A percentile compares a stretch with the other conserved stretches of the same genome.
Conservation (phyloP, 1,284 basidiomycete genomes). For the Trametes polyzona region DNA sequence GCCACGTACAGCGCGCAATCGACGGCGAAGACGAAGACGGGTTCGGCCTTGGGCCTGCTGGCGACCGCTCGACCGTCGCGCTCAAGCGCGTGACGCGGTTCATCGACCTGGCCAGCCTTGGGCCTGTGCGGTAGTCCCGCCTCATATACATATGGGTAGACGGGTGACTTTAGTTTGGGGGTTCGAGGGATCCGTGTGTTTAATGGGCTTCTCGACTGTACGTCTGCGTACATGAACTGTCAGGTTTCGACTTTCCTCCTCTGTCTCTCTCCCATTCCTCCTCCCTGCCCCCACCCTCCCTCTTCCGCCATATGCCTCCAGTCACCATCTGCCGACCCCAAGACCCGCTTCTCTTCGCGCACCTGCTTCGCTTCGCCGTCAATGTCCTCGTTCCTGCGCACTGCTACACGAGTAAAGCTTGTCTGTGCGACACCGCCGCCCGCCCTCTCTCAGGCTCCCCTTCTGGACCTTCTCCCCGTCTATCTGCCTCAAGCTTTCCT, state of each 20-base stretch:
- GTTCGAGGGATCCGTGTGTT: background rate
- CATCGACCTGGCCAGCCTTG: constrained; percentile 44
- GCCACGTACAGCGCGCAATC: constrained; percentile 57
- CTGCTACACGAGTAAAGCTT: background rate
- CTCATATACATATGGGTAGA: no score
- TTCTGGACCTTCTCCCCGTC: background rate
- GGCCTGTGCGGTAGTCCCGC: constrained; percentile 16
- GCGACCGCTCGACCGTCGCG: constrained; percentile 56
- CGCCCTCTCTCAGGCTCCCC: no score
- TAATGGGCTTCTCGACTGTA: background rate
- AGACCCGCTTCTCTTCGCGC: no score
- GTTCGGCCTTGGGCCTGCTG: constrained; percentile 41
- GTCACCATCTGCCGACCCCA: no score
- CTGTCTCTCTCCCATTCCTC: no score
- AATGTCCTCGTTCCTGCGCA: background rate
- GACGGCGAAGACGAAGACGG: constrained; percentile 34
- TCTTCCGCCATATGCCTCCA: no score
- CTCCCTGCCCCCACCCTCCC: no score
- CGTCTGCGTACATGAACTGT: background rate
- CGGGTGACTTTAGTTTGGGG: no score
- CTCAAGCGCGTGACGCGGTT: constrained; percentile 69
- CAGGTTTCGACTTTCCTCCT: background rate
- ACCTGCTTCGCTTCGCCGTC: background rate
- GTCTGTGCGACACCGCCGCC: background rate
- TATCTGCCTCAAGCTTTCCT: background rate